Conservation (phyloP, 306 rosid genomes). For the Inga leiocalycina region DNA sequence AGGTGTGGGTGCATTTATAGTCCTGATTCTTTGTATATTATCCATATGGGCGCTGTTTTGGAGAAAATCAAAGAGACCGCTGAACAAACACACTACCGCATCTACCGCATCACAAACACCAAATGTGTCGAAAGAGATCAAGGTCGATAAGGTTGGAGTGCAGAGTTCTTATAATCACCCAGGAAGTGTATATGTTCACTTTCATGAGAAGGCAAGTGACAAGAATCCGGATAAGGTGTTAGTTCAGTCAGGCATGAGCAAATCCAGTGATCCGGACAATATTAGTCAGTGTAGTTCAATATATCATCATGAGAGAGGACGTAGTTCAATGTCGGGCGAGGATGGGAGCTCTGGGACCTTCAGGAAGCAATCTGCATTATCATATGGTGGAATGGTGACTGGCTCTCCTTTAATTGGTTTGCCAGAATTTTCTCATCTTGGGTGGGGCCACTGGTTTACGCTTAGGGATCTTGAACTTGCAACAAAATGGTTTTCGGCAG, state of each 20-base stretch:
- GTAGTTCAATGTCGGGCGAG: conserved; percentile 79
- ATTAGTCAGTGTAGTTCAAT: conserved; percentile 81
- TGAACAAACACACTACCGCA: conserved; percentile 45
- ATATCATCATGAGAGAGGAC: conserved; percentile 77
- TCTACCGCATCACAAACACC: conserved; percentile 68
- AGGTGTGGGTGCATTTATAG: conserved; percentile 85
- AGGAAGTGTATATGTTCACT: conserved; percentile 50
- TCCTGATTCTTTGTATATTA: conserved; percentile 67
- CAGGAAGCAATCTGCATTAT: conserved; percentile 56
- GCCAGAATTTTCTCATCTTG: conserved; percentile 97
- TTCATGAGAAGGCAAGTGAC: conserved; percentile 62
- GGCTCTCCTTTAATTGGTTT: conserved; percentile 87
- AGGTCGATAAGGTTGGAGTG: conserved; percentile 73
- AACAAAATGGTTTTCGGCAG: conserved; percentile 67
- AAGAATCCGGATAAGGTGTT: conserved; percentile 63
- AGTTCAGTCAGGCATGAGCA: conserved; percentile 62
- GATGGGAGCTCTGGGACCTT: conserved; percentile 79
- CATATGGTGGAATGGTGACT: conserved; percentile 61
- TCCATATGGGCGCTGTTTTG: conserved; percentile 80
- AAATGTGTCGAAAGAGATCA: conserved; percentile 76
- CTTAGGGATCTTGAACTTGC: conserved; percentile 91
- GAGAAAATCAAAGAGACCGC: conserved; percentile 74
- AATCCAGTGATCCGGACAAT: conserved; percentile 72
- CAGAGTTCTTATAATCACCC: conserved; percentile 57
- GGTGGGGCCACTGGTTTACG: conserved; percentile 99